Conservation (phyloP, 2,329 filamentous ascomycete genomes). For the Chaetomium sp. region DNA sequence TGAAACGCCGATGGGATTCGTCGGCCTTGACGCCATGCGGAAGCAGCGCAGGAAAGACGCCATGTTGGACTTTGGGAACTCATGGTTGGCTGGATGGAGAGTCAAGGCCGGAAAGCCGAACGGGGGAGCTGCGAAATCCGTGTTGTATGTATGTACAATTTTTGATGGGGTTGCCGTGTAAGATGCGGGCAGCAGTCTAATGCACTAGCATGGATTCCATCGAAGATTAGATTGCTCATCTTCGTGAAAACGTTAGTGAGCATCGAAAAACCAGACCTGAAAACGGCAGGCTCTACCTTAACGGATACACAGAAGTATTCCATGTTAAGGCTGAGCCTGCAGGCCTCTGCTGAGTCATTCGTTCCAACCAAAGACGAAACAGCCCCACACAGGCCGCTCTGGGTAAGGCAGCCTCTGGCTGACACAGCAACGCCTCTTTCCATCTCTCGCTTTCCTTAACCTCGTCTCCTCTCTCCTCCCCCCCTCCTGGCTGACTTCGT, state of each 20-base stretch:
- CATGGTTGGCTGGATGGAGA: background rate
- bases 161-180: background rate
- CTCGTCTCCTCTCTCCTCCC: background rate
- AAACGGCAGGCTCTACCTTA: no score
- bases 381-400: background rate
- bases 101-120: background rate
- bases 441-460: background rate
- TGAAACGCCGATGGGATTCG: background rate
- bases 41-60: background rate
- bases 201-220: background rate
- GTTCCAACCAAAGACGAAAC: background rate
- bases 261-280: no score
- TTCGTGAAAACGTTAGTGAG: background rate
- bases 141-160: background rate
- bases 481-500: slow-evolving; percentile 7
- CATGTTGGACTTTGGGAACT: background rate
- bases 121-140: background rate
- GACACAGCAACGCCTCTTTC: background rate
- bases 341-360: background rate
- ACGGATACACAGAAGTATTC: no score
- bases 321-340: background rate
- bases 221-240: background rate
- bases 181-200: background rate
- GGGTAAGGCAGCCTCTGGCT: background rate
- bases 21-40: background rate